Base-by-base conservation (phyloP, 495 filamentous ascomycete genomes). In the Xylaria sp. region DNA sequence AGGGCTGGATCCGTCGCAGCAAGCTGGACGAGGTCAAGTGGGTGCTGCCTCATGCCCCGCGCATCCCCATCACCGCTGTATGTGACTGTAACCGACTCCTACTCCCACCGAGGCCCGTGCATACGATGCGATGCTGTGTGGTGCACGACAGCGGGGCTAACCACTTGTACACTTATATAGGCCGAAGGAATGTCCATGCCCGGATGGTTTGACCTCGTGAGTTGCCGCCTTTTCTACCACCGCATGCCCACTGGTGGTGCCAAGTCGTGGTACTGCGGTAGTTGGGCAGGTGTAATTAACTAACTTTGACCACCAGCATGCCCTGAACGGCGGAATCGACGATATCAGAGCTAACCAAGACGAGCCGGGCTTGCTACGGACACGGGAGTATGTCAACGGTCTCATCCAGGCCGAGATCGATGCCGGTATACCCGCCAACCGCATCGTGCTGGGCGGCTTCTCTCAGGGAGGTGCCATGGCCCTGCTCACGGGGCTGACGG, bases 31-130 rank as follows among this genome's bases (percentile, higher is more conserved):
- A 98, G 82, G 92, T 96, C 75, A 87, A 92, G 71, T 99, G 98
- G 82, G 88, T 99, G 73, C 91, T 99, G 80, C 96, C 96, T 8
- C 93, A 97, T 83, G 96, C 96, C n/a, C 94, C 95, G 6, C 80
- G 75, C 21, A 97, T 98, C 62, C 93, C 95, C 33, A 93, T 99
- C 77, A 95, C 94, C 46, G 83, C 91, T 73, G 93, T 94, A 91
- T 75, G 88, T 83, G n/a, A n/a, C n/a, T n/a, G n/a, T n/a, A n/a
- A n/a, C n/a, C 59, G 3, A 33, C 37, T n/a, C n/a, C 12, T 14
- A 33, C 33, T 52, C 67, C 19, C 21, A 48, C 6, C 7, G 31
- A 50, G 52, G 26, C 52, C 26, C 55, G 15, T 21, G 24, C 33
- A 29, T 11, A 37, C n/a, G n/a, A n/a, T n/a, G n/a, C n/a, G n/a